phyloP scores from a whole-genome alignment of 352 stramenopile genomes.

The Phytophthora constricta region DNA sequence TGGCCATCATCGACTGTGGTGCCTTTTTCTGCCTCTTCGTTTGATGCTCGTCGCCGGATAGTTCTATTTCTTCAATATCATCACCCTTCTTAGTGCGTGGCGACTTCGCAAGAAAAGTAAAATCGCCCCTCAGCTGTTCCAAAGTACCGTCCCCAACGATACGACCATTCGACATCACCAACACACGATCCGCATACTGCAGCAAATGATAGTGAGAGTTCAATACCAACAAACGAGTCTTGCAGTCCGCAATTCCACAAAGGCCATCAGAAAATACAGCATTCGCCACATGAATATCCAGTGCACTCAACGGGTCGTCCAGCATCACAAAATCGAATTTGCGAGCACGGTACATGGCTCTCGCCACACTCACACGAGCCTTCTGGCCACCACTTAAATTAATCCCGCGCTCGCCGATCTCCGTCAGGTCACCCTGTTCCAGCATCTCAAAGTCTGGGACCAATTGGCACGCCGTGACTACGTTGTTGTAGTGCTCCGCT shows the following conservation, averaged over 20 bases:
- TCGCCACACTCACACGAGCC: conserved; percentile 62
- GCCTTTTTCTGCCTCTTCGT: neutral
- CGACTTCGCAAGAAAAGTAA: conserved; percentile 41
- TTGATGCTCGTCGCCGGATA: neutral
- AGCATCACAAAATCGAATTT: conserved; percentile 72
- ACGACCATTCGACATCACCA: conserved; percentile 77
- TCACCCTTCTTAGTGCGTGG: no score
- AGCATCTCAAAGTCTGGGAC: conserved; percentile 79
- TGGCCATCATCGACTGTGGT: conserved; percentile 13
- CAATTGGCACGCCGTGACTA: conserved; percentile 83
- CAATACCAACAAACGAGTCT: conserved; percentile 92
- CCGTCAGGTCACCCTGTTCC: conserved; percentile 89
- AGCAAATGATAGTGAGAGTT: conserved; percentile 94
- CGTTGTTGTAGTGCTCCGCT: conserved; percentile 45
- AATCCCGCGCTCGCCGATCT: conserved; percentile 93
- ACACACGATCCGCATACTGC: conserved; percentile 59
- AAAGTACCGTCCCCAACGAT: conserved; percentile 87
- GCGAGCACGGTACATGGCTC: conserved; percentile 61
- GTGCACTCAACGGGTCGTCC: conserved; percentile 69
- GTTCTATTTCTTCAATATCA: no score
- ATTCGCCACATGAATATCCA: conserved; percentile 93
- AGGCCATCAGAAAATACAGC: conserved; percentile 94
- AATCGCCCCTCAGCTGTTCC: conserved; percentile 55
- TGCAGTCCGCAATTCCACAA: conserved; percentile 49
- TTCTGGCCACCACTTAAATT: conserved; percentile 90